Evolutionary conservation across 495 filamentous ascomycete genomes (phyloP).

Genomic region (Aspergillus sparsus): DNA sequence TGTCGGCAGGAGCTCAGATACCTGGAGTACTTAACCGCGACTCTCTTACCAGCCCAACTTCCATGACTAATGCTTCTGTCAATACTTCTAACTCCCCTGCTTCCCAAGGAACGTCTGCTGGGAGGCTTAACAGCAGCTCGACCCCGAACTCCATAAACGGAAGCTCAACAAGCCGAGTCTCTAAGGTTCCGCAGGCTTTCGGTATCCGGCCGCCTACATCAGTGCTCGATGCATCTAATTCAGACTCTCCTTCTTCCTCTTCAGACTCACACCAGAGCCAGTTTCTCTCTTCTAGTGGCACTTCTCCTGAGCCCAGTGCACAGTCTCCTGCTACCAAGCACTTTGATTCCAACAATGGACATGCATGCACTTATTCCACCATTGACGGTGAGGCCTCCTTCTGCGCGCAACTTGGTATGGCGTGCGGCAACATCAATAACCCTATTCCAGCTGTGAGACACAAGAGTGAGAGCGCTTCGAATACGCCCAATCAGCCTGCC

Average conservation of each 20-base stretch:
- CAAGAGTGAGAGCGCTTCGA: slow-evolving; percentile 35
- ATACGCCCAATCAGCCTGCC: slow-evolving; percentile 24
- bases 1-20: slow-evolving; percentile 17
- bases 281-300: slow-evolving; percentile 78
- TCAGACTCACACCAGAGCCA: slow-evolving; percentile 62
- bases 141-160: slow-evolving; percentile 15
- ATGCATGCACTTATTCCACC: slow-evolving; percentile 31
- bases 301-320: slow-evolving; percentile 67
- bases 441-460: slow-evolving; percentile 56
- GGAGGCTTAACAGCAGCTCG: neutral
- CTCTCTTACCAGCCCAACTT: slow-evolving; percentile 18
- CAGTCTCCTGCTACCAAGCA: slow-evolving; percentile 61
- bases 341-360: slow-evolving; percentile 41
- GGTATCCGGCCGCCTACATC: slow-evolving; percentile 34
- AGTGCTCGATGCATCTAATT: slow-evolving; percentile 46
- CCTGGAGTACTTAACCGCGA: slow-evolving; percentile 40
- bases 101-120: slow-evolving; percentile 6
- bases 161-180: slow-evolving; percentile 21
- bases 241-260: slow-evolving; percentile 57
- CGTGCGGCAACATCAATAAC: slow-evolving; percentile 70
- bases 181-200: slow-evolving; percentile 21
- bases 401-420: slow-evolving; percentile 71
- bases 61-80: slow-evolving; percentile 8
- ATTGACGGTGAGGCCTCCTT: slow-evolving; percentile 61
- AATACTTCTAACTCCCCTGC: slow-evolving; percentile 9